Conservation (phyloP, 257 asterid genomes). For the Capsicum baccatum region DNA sequence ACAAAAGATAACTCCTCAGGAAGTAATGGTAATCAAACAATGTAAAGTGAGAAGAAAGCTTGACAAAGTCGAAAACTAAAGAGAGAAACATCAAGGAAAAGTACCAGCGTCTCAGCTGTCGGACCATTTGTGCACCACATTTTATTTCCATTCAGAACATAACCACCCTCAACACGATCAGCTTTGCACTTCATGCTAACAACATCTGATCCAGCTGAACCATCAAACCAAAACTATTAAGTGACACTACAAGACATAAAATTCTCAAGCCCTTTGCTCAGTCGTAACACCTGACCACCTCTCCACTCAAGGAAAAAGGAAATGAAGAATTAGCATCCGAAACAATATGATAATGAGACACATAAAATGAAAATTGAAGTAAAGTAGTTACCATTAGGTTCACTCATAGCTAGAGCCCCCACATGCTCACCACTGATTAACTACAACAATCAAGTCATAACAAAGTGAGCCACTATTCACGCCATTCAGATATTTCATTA, state of each 20-base stretch:
- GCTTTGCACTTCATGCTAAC: conserved; percentile 99
- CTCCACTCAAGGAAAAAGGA: conserved; percentile 2
- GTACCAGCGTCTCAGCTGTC: conserved; percentile 86
- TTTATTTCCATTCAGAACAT: conserved; percentile 89
- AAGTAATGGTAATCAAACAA: neutral
- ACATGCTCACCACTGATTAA: conserved; percentile 92
- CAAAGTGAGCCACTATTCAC: conserved; percentile 7
- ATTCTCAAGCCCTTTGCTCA: neutral
- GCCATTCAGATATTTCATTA: neutral
- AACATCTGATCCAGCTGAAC: conserved; percentile 96
- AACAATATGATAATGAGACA: conserved; percentile 16
- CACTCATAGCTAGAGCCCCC: conserved; percentile 99
- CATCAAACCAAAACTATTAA: conserved; percentile 28
- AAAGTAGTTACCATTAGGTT: conserved; percentile 76
- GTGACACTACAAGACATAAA: neutral
- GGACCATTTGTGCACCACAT: conserved; percentile 99
- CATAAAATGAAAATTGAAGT: neutral
- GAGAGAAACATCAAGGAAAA: conserved; percentile 22
- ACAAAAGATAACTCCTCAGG: neutral
- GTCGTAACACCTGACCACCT: neutral
- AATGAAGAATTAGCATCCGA: neutral
- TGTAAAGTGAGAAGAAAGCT: neutral
- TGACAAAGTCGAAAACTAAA: neutral
- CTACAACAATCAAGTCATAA: conserved; percentile 56
- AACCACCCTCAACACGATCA: conserved; percentile 88